Conservation (phyloP, 306 rosid species). For the Spatholobus suberectus region DNA sequence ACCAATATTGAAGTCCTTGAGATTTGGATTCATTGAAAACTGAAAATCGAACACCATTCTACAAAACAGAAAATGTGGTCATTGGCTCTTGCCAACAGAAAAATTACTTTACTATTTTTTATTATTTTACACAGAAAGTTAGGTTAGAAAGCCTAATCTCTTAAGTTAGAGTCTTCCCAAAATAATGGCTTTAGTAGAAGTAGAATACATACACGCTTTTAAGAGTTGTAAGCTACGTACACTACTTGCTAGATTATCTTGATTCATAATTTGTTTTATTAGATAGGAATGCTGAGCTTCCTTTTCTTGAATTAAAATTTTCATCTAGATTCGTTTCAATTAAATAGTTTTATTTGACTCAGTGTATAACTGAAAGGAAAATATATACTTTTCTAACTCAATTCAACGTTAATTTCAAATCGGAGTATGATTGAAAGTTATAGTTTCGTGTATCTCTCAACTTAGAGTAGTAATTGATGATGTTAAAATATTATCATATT, state of each 20-base stretch:
- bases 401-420: not conserved
- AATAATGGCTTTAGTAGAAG: not conserved
- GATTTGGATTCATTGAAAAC: conserved; percentile 41
- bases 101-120: not conserved
- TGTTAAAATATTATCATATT: not conserved
- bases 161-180: not conserved
- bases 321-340: not conserved
- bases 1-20: conserved; percentile 33
- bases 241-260: not conserved
- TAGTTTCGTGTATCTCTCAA: conserved; percentile 39
- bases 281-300: not conserved
- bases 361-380: not conserved
- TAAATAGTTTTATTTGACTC: not conserved
- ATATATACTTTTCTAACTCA: not conserved
- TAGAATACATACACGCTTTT: not conserved
- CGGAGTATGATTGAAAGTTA: conserved; percentile 23
- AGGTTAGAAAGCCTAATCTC: conserved; percentile 1
- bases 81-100: conserved; percentile 18
- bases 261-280: not conserved
- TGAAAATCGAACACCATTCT: conserved; percentile 14
- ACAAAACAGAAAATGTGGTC: not conserved
- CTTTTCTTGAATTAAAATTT: not conserved
- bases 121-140: not conserved
- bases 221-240: not conserved
- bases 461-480: not conserved